Conservation (phyloP, 2,329 filamentous ascomycete species). For the Bipolaris oryzae region DNA sequence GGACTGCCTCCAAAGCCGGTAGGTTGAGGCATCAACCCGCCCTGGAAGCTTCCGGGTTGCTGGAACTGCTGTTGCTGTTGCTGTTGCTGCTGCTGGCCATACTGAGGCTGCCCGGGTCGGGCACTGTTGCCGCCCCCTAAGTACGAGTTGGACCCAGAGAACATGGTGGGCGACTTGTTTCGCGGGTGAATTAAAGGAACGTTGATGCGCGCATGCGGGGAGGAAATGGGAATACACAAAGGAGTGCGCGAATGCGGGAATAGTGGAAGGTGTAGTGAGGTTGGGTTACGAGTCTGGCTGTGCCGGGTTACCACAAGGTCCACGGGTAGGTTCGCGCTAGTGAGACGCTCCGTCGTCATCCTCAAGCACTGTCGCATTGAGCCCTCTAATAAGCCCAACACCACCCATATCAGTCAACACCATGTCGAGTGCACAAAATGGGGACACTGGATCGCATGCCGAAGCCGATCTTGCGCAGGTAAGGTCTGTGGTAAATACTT, state of each 20-base stretch:
- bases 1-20: slow-evolving; percentile 59
- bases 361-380: slow-evolving; percentile 19
- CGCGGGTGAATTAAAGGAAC: slow-evolving; percentile 26
- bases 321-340: slow-evolving; percentile 36
- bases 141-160: slow-evolving; percentile 85
- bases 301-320: slow-evolving; percentile 26
- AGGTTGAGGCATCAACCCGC: slow-evolving; percentile 54
- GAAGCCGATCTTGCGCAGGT: slow-evolving; percentile 48
- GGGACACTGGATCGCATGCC: slow-evolving; percentile 25
- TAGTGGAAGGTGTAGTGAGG: slow-evolving; percentile 31
- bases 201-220: slow-evolving; percentile 30
- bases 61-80: slow-evolving; percentile 56
- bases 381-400: slow-evolving; percentile 15
- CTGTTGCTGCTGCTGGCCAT: slow-evolving; percentile 54
- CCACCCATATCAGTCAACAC: slow-evolving; percentile 20
- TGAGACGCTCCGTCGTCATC: slow-evolving; percentile 36
- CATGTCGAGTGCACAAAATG: slow-evolving; percentile 44
- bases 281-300: slow-evolving; percentile 30
- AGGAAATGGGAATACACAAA: slow-evolving; percentile 16
- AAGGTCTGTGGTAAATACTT: neutral
- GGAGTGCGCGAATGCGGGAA: slow-evolving; percentile 24
- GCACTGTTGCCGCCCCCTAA: slow-evolving; percentile 78
- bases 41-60: slow-evolving; percentile 62
- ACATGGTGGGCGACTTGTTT: slow-evolving; percentile 65
- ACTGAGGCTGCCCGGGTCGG: slow-evolving; percentile 65